These are phyloP conservation scores for Dipodascus geniculatus DNA, from an alignment of 805 yeast genomes.

Conservation along the genomic window DNA sequence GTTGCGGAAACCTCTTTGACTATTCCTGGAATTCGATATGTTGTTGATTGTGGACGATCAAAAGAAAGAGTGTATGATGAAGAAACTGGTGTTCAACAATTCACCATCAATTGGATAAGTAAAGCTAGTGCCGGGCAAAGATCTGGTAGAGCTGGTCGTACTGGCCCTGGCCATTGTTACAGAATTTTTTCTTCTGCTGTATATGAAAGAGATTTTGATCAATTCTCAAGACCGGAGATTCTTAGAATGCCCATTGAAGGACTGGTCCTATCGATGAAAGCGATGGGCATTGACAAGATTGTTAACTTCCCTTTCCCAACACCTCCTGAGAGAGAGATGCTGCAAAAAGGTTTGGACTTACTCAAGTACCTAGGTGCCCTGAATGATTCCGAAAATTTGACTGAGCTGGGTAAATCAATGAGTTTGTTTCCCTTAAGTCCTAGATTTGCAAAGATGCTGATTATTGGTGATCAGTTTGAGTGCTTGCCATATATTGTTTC, in stretches of 20 bases:
- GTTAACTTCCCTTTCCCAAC: constrained; percentile 94
- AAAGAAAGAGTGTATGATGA: constrained; percentile 79
- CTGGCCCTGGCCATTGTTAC: constrained; percentile 97
- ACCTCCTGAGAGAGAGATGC: constrained; percentile 57
- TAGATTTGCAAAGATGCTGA: constrained; percentile 78
- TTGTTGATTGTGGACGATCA: constrained; percentile 88
- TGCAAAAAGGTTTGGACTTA: constrained; percentile 55
- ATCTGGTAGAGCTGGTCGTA: constrained; percentile 95
- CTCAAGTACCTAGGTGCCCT: constrained; percentile 73
- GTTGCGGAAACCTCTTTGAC: constrained; percentile 97
- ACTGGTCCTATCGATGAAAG: constrained; percentile 88
- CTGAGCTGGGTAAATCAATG: constrained; percentile 77
- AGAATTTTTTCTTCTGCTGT: constrained; percentile 88
- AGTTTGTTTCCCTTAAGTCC: constrained; percentile 89
- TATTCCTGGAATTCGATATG: constrained; percentile 90
- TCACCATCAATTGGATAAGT: constrained; percentile 82
- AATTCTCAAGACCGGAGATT: constrained; percentile 82
- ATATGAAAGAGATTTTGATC: constrained; percentile 71
- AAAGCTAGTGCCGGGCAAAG: constrained; percentile 95
- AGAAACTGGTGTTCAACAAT: constrained; percentile 84
- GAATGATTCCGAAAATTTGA: constrained; percentile 36
- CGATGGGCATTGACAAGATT: constrained; percentile 90
- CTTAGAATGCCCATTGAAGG: constrained; percentile 93
- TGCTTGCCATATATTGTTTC: constrained; percentile 87
- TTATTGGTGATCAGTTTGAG: constrained; percentile 75